Evolutionary conservation across 2,329 filamentous ascomycete species (phyloP), one percentile per base, ranked within the genome.

Genomic region (Ophiostoma himal-ulmi): DNA sequence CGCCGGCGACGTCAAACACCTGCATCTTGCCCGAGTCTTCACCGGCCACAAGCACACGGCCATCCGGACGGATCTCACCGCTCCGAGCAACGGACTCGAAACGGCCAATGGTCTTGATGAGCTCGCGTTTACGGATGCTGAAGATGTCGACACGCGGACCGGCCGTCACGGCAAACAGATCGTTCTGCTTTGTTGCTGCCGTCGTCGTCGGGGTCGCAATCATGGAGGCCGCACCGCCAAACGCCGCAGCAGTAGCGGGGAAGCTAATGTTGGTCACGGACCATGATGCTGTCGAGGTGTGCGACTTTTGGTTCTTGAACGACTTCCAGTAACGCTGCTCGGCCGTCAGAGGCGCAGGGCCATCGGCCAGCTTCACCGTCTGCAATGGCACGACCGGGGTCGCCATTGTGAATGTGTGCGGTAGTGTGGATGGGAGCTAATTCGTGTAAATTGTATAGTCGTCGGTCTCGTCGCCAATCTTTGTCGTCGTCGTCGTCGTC

Each of bases 291-390:
- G 94, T 93, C 73, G 94, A 96, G 65, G 95, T 92, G 73, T 98
- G 89, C 73, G 94, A 89, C 71, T 96, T 88, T 74, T 94, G 92
- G 75, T 94, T 95, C 81, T 92, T 93, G 84, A 99, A 99, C 14
- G 91, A 90, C 78, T 91, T 91, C 96, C 96, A 99, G 84, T 98
- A 98, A 74, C 90, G 87, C 82, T 98, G 94, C 82, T 99, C 95
- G 41, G 94, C 90, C 6, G 94, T 97, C 67, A 94, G 82, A 69
- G 92, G 90, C 57, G 91, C 89, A 71, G 93, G 93, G 68, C 92
- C 92, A 73, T 91, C 86, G 71, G 94, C 89, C 77, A 96, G 86
- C 84, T 93, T 96, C 77, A 96, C 83, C 79, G 90, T 90, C 79
- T 89, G 89, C 75, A 96, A 83, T 72, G 91, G 91, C 79, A 88